Evolutionary conservation across 2,329 filamentous ascomycete genomes (phyloP).

Genomic region (Thermoascus crustaceus): DNA sequence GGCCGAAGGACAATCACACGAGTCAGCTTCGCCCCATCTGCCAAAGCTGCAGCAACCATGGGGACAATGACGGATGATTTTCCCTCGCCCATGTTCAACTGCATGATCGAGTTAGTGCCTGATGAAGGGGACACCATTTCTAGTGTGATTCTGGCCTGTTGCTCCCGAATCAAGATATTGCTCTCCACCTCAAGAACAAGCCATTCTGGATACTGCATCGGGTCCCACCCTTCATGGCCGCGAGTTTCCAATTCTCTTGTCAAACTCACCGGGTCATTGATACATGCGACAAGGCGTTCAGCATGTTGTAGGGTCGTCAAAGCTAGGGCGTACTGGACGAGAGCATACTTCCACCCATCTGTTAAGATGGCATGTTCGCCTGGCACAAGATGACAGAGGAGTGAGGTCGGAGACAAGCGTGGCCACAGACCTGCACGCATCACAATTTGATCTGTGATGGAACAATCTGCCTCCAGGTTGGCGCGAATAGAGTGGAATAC

Average conservation of each 20-base stretch:
- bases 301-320: constrained; percentile 23
- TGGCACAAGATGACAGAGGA: constrained; percentile 17
- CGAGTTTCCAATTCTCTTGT: constrained; percentile 36
- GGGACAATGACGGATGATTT: constrained; percentile 64
- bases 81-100: constrained; percentile 65
- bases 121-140: constrained; percentile 43
- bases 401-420: constrained; percentile 12
- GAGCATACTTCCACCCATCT: constrained; percentile 12
- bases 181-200: constrained; percentile 59
- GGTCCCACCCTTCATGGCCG: constrained; percentile 52
- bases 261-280: constrained; percentile 12
- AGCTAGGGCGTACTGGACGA: constrained; percentile 18
- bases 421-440: no score
- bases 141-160: constrained; percentile 51
- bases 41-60: constrained; percentile 48
- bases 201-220: constrained; percentile 47
- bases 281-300: constrained; percentile 15
- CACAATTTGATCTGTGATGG: no score
- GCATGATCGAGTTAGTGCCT: constrained; percentile 47
- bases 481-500: no score
- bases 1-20: constrained; percentile 55
- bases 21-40: constrained; percentile 43
- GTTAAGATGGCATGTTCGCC: constrained; percentile 9
- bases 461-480: no score
- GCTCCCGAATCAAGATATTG: constrained; percentile 51